Evolutionary conservation across 2,329 filamentous ascomycete species (phyloP), one percentile per base, ranked within the genome.

Genomic region (Clonostachys rhizophaga): DNA sequence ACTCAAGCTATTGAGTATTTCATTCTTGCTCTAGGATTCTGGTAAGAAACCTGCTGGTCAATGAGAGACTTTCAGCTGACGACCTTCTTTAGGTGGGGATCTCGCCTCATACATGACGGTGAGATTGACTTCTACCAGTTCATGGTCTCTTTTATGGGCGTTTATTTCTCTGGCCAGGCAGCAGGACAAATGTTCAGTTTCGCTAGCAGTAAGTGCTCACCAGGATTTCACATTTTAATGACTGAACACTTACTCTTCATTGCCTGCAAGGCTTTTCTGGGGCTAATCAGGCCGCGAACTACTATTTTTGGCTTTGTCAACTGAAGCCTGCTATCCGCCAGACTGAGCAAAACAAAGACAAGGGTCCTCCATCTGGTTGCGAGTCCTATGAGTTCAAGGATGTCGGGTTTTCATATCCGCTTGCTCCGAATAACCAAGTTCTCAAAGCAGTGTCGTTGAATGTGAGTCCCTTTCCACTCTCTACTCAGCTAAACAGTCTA

Each of bases 381-480:
- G 12, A 43, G 14, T 46, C 40, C 10, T 44, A 40, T 13, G 44
- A 41, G 44, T 72, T 83, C 51, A 64, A 66, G 18, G 61, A 76
- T 37, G 47, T 49, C 12, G 70, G 69, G 18, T 84, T 84, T 57
- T 66, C 75, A 6, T 84, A 84, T 49, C 76, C 79, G 5, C 44
- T 59, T 44, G 49, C 60, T 43, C 52, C 58, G 33, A 35, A 60
- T 55, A 49, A 54, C 10, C 50, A 56, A 47, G 55, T 63, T 55
- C 52, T 66, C 2, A 50, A 63, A 34, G 58, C 65, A 9, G 52
- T 73, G 18, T 50, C 52, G 10, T 43, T 55, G 20, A 42, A 67
- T 47, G 67, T 76, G 51, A 6, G 36, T 39, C 12, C 12, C 2
- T 10, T 30, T 30, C 24, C 10, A 3, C 24, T 30, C 24, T 30